These are phyloP conservation scores for Aspergillus eucalypticola DNA, from an alignment of 2,329 filamentous ascomycete species.

Conservation along the genomic window DNA sequence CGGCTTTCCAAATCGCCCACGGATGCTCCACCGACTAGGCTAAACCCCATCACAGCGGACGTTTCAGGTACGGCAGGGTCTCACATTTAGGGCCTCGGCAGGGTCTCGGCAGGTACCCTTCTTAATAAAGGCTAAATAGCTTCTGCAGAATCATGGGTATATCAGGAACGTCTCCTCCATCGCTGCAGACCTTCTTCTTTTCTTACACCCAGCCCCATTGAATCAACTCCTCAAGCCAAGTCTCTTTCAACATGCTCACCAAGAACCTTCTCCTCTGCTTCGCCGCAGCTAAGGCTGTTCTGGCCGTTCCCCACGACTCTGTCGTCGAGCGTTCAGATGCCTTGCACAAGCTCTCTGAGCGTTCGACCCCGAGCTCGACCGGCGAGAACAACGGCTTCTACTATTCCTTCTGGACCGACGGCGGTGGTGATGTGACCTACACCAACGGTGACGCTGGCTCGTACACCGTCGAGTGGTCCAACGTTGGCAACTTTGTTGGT, in stretches of 20 bases:
- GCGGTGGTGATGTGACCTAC: slow-evolving; percentile 46
- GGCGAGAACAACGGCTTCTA: slow-evolving; percentile 48
- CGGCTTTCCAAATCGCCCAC: not conserved
- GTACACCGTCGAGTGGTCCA: slow-evolving; percentile 51
- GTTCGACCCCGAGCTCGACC: slow-evolving; percentile 29
- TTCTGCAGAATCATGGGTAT: not conserved
- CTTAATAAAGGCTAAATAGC: not conserved
- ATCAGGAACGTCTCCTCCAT: not conserved
- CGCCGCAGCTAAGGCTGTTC: slow-evolving; percentile 21
- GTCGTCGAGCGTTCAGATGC: slow-evolving; percentile 15
- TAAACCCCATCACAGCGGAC: not conserved
- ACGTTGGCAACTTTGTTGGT: slow-evolving; percentile 56
- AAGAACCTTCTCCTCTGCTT: slow-evolving; percentile 26
- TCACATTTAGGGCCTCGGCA: not conserved
- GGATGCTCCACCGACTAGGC: not conserved
- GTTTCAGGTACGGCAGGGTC: not conserved
- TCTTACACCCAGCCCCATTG: too few species aligned
- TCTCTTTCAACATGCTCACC: slow-evolving; percentile 19
- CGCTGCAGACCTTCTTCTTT: not conserved
- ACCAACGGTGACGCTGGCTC: slow-evolving; percentile 47
- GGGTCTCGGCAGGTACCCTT: not conserved
- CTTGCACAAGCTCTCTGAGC: slow-evolving; percentile 10
- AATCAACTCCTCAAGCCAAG: too few species aligned
- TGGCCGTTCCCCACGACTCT: slow-evolving; percentile 26
- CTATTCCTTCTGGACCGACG: slow-evolving; percentile 54